Base-by-base conservation (phyloP, 129 eudicot species). In the Logfia minima region DNA sequence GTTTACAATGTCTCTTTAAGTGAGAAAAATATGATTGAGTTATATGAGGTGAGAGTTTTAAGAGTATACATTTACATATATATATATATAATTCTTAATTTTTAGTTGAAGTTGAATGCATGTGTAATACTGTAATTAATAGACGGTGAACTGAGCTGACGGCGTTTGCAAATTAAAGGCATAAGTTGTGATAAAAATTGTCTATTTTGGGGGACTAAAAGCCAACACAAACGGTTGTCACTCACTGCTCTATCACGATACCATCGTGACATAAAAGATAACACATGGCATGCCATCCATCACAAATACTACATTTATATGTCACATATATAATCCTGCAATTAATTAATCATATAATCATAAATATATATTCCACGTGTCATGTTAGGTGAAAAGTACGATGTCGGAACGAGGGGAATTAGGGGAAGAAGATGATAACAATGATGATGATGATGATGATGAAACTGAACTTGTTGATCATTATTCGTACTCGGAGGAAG, bases 401-500 rank as follows among this genome's bases (percentile, higher is more conserved):
- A 13, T 1, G 8, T 41, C 75, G 21, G 84, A 66, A 55, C 80
- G 70, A 64, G n/a, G 55, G n/a, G 55, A 48, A 48, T 14, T 48
- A 48, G 55, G 55, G 55, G 82, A 65, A 0, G 75, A 77, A 24
- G 83, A 83, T 52, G 55, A 48, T 48, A 48, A 48, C n/a, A 24
- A 24, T 24, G 55, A 48, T 48, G 53, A 45, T 13, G 55, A 48
- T 48, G 53, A 45, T 13, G 53, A 45, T 13, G 84, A 93, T 34
- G 90, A 87, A 79, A 88, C 87, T 23, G 98, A 93, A 73, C 96
- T 90, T 43, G 86, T 66, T 81, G 76, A 59, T 73, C 96, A 90
- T 48, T 14, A 13, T 51, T 81, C 90, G 34, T 88, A 87, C 78
- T 90, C 96, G 0, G 91, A 87, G 73, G 97, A 93, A 76, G 96